These are phyloP conservation scores for Pterocarpus macrocarpus DNA, from an alignment of 306 rosid genomes.

Conservation along the genomic window DNA sequence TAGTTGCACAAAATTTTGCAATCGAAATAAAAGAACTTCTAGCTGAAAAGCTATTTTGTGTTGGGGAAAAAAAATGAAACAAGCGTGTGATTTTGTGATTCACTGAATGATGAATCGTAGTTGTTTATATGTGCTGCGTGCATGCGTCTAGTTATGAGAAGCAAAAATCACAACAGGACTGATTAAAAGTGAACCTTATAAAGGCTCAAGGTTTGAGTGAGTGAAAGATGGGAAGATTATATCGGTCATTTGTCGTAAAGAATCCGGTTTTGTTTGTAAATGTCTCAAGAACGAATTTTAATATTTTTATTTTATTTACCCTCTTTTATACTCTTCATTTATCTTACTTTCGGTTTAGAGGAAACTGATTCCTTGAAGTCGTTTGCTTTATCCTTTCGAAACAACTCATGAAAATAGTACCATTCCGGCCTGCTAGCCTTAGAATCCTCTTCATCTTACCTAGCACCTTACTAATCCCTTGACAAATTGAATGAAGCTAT, in stretches of 20 bases:
- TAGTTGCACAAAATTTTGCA: not conserved
- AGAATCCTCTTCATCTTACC: not conserved
- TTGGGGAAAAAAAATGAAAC: too few relatives aligned
- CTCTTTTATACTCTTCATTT: not conserved
- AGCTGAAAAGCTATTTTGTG: not conserved
- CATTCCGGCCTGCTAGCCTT: not conserved
- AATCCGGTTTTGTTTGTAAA: too few relatives aligned
- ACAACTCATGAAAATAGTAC: conserved; percentile 18
- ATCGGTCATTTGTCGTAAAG: too few relatives aligned
- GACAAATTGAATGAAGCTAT: conserved; percentile 29
- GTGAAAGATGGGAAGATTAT: too few relatives aligned
- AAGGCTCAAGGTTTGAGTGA: not conserved
- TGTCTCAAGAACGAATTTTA: too few relatives aligned
- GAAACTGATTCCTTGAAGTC: not conserved
- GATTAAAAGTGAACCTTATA: not conserved
- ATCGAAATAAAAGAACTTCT: not conserved
- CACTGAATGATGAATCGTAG: too few relatives aligned
- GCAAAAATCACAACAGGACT: not conserved
- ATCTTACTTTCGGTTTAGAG: not conserved
- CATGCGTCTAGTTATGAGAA: not conserved
- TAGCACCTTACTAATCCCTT: conserved; percentile 16
- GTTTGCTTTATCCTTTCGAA: conserved; percentile 16
- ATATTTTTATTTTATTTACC: too few relatives aligned
- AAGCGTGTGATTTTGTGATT: too few relatives aligned
- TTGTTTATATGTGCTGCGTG: not conserved